Evolutionary conservation across 768 basidiomycete species (phyloP).

Genomic region (Nidula microcarpa): DNA sequence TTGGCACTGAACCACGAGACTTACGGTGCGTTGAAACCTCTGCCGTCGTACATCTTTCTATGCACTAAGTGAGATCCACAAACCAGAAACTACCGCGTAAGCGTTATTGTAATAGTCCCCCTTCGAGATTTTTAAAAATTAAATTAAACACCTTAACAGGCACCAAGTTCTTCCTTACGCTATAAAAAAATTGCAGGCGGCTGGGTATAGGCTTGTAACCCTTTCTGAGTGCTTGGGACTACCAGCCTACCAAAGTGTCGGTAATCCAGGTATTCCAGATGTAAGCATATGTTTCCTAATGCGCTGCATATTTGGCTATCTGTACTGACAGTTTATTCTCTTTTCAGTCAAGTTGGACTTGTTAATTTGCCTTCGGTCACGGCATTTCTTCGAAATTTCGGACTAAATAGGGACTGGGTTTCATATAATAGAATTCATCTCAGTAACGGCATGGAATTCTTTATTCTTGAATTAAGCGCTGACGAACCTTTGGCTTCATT

Average conservation of each 20-base stretch:
- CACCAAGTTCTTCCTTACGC: slow-evolving; percentile 34
- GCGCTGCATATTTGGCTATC: no score
- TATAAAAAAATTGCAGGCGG: slow-evolving; percentile 27
- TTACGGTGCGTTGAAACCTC: slow-evolving; percentile 17
- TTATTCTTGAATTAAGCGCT: no score
- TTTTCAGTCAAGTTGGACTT: no score
- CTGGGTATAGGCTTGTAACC: slow-evolving; percentile 39
- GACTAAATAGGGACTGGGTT: no score
- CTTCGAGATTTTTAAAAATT: background rate
- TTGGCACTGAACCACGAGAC: slow-evolving; percentile 42
- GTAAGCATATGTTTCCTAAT: slow-evolving; percentile 13
- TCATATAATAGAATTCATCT: no score
- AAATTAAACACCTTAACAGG: slow-evolving; percentile 6
- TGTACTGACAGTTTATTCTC: no score
- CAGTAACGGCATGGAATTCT: no score
- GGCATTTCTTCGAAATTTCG: no score
- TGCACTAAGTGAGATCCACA: background rate
- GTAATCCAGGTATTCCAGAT: slow-evolving; percentile 22
- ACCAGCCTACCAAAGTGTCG: slow-evolving; percentile 30
- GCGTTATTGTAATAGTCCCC: background rate
- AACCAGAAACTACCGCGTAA: slow-evolving; percentile 32
- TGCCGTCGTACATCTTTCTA: background rate
- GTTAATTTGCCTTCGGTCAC: no score
- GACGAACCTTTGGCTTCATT: no score
- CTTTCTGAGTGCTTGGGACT: slow-evolving; percentile 36